Percentiles rank a stretch among this genome's conserved stretches.
Evolutionary conservation across 2,329 filamentous ascomycete genomes (phyloP).

Genomic region (Colletotrichum agaves): DNA sequence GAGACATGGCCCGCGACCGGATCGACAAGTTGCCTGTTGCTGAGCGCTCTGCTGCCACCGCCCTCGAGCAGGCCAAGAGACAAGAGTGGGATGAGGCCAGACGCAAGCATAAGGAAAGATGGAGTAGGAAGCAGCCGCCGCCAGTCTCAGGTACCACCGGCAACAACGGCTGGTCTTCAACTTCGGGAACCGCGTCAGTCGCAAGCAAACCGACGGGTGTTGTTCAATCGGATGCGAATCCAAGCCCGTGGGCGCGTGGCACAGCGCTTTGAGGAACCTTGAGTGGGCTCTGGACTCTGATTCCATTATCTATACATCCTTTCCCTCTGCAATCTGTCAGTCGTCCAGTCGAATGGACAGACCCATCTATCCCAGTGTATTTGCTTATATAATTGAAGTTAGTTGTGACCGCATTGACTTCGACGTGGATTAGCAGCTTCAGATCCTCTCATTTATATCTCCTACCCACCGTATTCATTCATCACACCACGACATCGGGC

Average conservation of each 20-base stretch:
- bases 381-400: no score
- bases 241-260: no score
- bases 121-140: neutral
- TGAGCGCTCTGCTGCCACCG: neutral
- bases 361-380: no score
- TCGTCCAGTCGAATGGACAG: neutral
- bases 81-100: neutral
- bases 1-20: neutral
- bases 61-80: neutral
- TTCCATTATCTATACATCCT: no score
- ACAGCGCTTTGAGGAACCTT: no score
- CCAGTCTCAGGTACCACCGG: neutral
- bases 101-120: neutral
- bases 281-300: no score
- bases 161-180: neutral
- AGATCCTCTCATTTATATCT: conserved; percentile 4
- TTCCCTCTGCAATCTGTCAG: neutral
- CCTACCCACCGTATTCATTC: no score
- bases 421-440: neutral
- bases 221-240: no score
- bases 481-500: conserved; percentile 10
- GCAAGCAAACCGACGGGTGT: no score
- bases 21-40: neutral
- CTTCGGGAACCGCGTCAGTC: neutral
- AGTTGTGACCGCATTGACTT: neutral